Conservation (phyloP, 148 eudicot species). For the Fagopyrum tataricum region DNA sequence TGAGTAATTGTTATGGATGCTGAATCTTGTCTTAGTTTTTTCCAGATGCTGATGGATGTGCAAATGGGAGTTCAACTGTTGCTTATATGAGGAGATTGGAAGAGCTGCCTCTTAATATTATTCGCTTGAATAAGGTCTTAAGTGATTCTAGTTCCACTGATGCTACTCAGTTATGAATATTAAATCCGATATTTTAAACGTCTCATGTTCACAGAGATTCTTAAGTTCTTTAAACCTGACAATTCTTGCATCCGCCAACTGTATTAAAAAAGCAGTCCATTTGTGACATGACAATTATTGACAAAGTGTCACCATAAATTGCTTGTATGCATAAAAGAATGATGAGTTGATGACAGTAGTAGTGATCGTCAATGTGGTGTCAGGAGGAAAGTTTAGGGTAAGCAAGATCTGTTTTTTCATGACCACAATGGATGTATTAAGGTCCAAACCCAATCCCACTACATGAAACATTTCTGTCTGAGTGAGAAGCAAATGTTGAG, state of each 20-base stretch:
- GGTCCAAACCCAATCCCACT: neutral
- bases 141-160: neutral
- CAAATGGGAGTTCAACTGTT: constrained; percentile 28
- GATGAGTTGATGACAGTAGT: neutral
- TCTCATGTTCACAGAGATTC: neutral
- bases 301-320: neutral
- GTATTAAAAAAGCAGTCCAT: neutral
- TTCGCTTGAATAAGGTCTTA: constrained; percentile 55
- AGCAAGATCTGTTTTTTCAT: neutral
- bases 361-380: neutral
- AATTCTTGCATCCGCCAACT: neutral
- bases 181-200: neutral
- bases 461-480: neutral
- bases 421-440: neutral
- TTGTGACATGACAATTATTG: neutral
- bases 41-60: constrained; percentile 37
- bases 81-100: constrained; percentile 53
- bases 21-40: constrained; percentile 21
- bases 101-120: constrained; percentile 61
- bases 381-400: neutral
- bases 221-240: neutral
- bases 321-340: neutral
- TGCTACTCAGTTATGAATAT: constrained; percentile 7
- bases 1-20: constrained; percentile 15
- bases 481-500: neutral